phyloP scores from a whole-genome alignment of 257 asterid species.

The Gardenia jasminoides region DNA sequence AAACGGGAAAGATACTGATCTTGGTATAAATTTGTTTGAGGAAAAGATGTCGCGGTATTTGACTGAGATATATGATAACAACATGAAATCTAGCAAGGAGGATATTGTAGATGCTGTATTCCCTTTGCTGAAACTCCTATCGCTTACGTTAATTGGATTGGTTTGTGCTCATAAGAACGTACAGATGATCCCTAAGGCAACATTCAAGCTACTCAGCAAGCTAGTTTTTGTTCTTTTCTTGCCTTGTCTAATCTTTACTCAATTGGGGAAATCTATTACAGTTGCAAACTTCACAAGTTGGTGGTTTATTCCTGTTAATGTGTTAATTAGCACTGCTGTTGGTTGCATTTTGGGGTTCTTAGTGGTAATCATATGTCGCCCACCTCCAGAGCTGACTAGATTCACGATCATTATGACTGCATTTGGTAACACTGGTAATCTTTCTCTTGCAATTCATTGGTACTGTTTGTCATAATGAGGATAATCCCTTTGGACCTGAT shows the following conservation, averaged over 20 bases:
- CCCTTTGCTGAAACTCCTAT: conserved; percentile 39
- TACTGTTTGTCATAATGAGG: conserved; percentile 34
- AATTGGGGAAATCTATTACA: conserved; percentile 38
- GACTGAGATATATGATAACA: conserved; percentile 16
- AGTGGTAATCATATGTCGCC: conserved; percentile 35
- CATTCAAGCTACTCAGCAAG: conserved; percentile 46
- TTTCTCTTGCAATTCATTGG: conserved; percentile 38
- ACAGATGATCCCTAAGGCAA: conserved; percentile 32
- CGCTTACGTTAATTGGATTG: conserved; percentile 30
- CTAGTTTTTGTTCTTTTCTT: conserved; percentile 45
- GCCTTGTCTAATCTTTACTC: conserved; percentile 42
- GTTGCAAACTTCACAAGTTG: conserved; percentile 26
- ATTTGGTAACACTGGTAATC: conserved; percentile 46
- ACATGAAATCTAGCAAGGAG: conserved; percentile 19
- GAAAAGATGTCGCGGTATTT: background rate
- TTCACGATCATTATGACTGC: conserved; percentile 45
- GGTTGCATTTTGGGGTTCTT: conserved; percentile 38
- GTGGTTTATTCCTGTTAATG: conserved; percentile 50
- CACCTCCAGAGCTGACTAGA: conserved; percentile 36
- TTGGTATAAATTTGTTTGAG: background rate
- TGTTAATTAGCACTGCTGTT: conserved; percentile 32
- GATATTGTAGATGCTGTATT: conserved; percentile 29
- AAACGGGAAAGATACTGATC: background rate
- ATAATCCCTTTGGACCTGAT: conserved; percentile 34
- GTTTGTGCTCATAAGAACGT: conserved; percentile 30